Percentiles rank a stretch among this genome's conserved stretches.
Conservation (phyloP, 768 basidiomycete species). For the Crucibulum laeve region DNA sequence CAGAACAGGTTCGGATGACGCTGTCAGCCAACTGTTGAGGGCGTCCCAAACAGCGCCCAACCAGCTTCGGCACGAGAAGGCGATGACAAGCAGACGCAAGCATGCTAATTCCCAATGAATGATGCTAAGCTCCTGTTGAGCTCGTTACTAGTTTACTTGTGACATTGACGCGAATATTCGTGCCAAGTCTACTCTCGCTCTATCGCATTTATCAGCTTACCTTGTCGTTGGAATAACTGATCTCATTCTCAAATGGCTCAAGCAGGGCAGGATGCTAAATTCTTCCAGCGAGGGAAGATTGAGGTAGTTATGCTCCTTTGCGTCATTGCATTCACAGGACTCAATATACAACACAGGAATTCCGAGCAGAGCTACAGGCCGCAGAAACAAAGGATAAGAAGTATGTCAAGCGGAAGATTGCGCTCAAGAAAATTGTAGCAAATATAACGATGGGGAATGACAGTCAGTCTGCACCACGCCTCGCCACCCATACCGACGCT, state of each 20-base stretch:
- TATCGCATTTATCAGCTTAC: neutral
- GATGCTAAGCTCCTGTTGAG: too few species aligned
- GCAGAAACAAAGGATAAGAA: constrained; percentile 97
- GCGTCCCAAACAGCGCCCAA: too few species aligned
- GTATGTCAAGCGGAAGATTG: constrained; percentile 87
- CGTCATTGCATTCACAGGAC: neutral
- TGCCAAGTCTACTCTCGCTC: neutral
- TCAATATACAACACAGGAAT: constrained; percentile 51
- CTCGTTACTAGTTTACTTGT: too few species aligned
- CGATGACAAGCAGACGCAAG: too few species aligned
- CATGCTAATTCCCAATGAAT: too few species aligned
- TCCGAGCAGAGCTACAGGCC: constrained; percentile 86
- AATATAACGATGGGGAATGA: constrained; percentile 99
- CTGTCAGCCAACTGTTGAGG: too few species aligned
- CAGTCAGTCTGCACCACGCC: constrained; percentile 56
- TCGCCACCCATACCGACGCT: neutral
- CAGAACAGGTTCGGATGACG: too few species aligned
- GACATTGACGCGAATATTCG: too few species aligned
- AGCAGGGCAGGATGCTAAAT: constrained; percentile 84
- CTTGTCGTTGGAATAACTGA: neutral
- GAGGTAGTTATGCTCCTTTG: constrained; percentile 50
- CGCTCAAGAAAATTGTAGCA: constrained; percentile 95
- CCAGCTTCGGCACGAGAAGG: too few species aligned
- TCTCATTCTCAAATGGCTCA: constrained; percentile 32
- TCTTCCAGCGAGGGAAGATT: constrained; percentile 89